Evolutionary conservation across 2,329 filamentous ascomycete species (phyloP).

Genomic region (Chaetomium strumarium): DNA sequence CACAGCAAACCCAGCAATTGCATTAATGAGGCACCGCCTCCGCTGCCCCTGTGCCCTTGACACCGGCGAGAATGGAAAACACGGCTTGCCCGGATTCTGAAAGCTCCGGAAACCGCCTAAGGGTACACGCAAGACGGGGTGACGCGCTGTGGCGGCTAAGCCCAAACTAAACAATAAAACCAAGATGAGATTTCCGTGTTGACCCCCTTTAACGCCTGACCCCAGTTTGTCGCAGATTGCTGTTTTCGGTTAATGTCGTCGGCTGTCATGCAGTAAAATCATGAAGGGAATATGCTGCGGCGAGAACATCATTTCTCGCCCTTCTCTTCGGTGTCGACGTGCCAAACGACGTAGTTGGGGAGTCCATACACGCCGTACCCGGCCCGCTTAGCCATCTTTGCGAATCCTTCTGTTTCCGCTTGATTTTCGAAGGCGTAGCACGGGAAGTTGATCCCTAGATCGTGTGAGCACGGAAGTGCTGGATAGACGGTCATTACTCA

Average conservation of each 20-base stretch:
- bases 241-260: slow-evolving; percentile 17
- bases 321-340: slow-evolving; percentile 95
- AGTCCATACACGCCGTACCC: slow-evolving; percentile 89
- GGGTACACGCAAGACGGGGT: too few species aligned
- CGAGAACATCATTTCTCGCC: slow-evolving; percentile 59
- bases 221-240: slow-evolving; percentile 14
- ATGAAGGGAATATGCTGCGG: background rate
- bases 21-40: too few species aligned
- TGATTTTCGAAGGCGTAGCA: slow-evolving; percentile 97
- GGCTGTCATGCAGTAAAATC: slow-evolving; percentile 16
- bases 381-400: slow-evolving; percentile 95
- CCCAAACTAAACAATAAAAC: slow-evolving; percentile 1
- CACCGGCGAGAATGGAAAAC: too few species aligned
- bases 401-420: slow-evolving; percentile 96
- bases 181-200: slow-evolving; percentile 10
- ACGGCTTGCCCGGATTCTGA: too few species aligned
- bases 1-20: too few species aligned
- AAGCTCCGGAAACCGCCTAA: too few species aligned
- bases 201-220: slow-evolving; percentile 18
- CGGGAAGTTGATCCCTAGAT: slow-evolving; percentile 88
- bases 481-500: slow-evolving; percentile 29
- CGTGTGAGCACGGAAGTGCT: background rate
- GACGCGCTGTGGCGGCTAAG: too few species aligned
- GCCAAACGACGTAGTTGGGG: slow-evolving; percentile 98
- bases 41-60: too few species aligned